Base-by-base conservation (phyloP, 2,329 filamentous ascomycete genomes). In the Aspergillus alliaceus region DNA sequence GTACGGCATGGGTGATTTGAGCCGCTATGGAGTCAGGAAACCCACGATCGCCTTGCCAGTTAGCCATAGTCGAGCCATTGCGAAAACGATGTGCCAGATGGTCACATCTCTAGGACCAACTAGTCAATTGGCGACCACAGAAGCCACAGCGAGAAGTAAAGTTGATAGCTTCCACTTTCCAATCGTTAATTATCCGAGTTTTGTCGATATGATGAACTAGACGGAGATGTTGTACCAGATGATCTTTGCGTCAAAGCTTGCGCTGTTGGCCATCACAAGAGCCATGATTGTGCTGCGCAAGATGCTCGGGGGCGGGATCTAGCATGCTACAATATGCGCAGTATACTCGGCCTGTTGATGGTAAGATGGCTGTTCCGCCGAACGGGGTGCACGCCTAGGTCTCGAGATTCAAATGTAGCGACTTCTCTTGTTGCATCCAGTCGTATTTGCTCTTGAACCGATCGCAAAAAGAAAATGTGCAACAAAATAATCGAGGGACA, bases 21-120 rank as follows among this genome's bases (percentile, higher is more conserved):
- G 53, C 54, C 1, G 59, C 60, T 15, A 67, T 58, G 0, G 18
- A 42, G 1, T 59, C 57, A 3, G 59, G 58, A 22, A 84, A 69
- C 1, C 79, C 81, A 54, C 80, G 72, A 58, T 80, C 82, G 5
- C 81, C 81, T 56, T 78, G 80, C 81, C 81, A 84, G n/a, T 81
- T 70, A 25, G 72, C 75, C 80, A 84, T 83, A 22, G 73, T 74
- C 8, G 73, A 72, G 2, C 81, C 80, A 27, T 77, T 75, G 32
- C 79, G 78, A 70, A 82, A 84, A 59, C 83, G 80, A 32, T 77
- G 77, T 0, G 81, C 77, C 12, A 84, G 61, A 58, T 84, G 81
- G 48, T 83, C 80, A 3, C 75, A 68, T 9, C 81, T 74, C 52
- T 82, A 80, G 57, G 79, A 72, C 81, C 81, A 83, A 32, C 72